Evolutionary conservation across 2,329 filamentous ascomycete species (phyloP).

Genomic region (Penicillium sp.): DNA sequence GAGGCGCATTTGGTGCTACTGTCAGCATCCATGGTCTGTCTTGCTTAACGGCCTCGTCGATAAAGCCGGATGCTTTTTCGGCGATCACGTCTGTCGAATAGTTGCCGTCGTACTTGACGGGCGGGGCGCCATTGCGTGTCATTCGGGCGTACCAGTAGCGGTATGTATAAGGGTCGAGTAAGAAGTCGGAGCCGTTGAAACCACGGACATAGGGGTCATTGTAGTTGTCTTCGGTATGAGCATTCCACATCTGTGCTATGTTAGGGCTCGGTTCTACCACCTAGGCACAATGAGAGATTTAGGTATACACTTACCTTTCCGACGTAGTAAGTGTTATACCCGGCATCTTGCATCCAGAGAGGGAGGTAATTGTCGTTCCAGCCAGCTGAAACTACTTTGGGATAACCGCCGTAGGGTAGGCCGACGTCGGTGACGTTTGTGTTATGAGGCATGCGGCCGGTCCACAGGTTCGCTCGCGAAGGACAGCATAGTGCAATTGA

Average conservation of each 20-base stretch:
- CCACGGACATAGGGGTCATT: slow-evolving; percentile 58
- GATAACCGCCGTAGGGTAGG: slow-evolving; percentile 52
- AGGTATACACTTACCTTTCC: slow-evolving; percentile 52
- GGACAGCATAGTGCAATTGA: slow-evolving; percentile 68
- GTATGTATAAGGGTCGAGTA: slow-evolving; percentile 68
- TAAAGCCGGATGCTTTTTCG: slow-evolving; percentile 57
- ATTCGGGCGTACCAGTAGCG: slow-evolving; percentile 64
- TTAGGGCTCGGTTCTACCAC: not conserved
- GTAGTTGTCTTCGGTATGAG: slow-evolving; percentile 63
- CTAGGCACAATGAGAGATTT: not conserved
- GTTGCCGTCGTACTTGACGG: slow-evolving; percentile 55
- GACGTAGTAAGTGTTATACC: slow-evolving; percentile 71
- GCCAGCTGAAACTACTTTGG: slow-evolving; percentile 66
- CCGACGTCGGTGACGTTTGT: slow-evolving; percentile 62
- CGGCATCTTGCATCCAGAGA: slow-evolving; percentile 68
- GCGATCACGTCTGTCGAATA: slow-evolving; percentile 62
- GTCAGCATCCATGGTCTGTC: slow-evolving; percentile 65
- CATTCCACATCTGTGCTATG: slow-evolving; percentile 58
- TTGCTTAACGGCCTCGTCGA: slow-evolving; percentile 57
- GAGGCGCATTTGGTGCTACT: slow-evolving; percentile 66
- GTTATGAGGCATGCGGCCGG: slow-evolving; percentile 66
- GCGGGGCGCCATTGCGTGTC: slow-evolving; percentile 57
- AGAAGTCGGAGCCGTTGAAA: slow-evolving; percentile 61
- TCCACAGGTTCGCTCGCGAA: slow-evolving; percentile 63
- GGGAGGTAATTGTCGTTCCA: slow-evolving; percentile 69